These are phyloP conservation scores for Populus tomentosa DNA, from an alignment of 441 rosid genomes.

Conservation along the genomic window DNA sequence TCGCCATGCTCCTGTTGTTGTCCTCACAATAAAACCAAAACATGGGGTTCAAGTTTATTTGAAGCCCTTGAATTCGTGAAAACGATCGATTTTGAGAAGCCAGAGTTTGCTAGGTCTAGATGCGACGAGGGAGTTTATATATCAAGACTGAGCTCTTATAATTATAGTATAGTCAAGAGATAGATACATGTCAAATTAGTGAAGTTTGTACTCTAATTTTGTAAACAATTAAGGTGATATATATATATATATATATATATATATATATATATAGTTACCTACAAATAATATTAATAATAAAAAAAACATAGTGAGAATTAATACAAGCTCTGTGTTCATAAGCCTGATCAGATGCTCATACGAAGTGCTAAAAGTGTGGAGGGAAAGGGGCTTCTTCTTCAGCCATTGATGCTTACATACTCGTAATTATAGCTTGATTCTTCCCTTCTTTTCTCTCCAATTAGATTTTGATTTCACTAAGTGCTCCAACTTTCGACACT, in stretches of 20 bases:
- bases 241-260: no score
- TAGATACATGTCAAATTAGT: no score
- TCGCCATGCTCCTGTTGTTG: conserved; percentile 82
- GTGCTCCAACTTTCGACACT: not conserved
- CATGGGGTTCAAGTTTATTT: conserved; percentile 74
- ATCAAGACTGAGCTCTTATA: no score
- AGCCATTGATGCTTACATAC: conserved; percentile 5
- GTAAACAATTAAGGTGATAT: not conserved
- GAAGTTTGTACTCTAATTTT: not conserved
- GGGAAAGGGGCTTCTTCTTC: conserved; percentile 2
- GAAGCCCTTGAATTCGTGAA: conserved; percentile 43
- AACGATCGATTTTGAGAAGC: not conserved
- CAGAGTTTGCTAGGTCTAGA: not conserved
- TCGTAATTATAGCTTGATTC: not conserved
- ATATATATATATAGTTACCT: no score
- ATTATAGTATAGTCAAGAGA: not conserved
- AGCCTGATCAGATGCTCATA: conserved; percentile 5
- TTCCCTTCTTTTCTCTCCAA: not conserved
- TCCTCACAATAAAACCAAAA: conserved; percentile 83
- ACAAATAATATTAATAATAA: no score
- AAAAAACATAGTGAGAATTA: not conserved
- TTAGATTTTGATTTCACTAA: not conserved
- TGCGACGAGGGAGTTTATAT: not conserved
- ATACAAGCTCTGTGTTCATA: conserved; percentile 14
- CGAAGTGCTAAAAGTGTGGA: not conserved